Evolutionary conservation across 139 green algal genomes (phyloP), one percentile per base, ranked within the genome.

Genomic region (Volvox reticuliferus): DNA sequence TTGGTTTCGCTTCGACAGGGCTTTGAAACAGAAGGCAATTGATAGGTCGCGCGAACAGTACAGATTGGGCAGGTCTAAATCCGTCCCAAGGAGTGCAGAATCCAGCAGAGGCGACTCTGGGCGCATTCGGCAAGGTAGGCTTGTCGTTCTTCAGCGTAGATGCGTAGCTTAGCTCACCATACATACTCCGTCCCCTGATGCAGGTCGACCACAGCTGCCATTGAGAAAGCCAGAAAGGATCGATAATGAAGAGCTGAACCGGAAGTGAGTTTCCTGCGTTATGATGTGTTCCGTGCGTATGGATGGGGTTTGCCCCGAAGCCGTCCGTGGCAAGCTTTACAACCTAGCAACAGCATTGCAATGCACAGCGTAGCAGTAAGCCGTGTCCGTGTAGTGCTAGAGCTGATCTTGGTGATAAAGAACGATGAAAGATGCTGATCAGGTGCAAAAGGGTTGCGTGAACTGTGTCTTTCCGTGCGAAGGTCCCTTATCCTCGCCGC

Each of bases 1-100:
- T 55, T 55, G 5, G 30, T 79, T n/a, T 79, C 78, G 30, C 22
- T 84, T 84, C 78, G 78, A 84, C 69, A 89, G 85, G 44, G n/a
- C 69, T 0, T 36, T 89, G 69, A 89, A 89, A 50, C 30, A 55
- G 21, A 82, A 82, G 12, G 69, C 85, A 5, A 71, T 89, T 5
- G 85, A 89, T 18, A 28, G 71, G n/a, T 69, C 69, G 9, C 63
- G 71, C 21, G 71, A 88, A 35, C 13, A 35, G n/a, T 24, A 77
- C 33, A 80, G 61, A 22, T 13, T 67, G 26, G 30, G 55, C 55
- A 62, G 83, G 12, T 88, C 83, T 16, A 77, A 88, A 61, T 88
- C 83, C 55, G 83, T 88, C 1, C 83, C 83, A 5, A 33, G 36
- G 13, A 36, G 65, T 44, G 33, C 36, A 19, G 55, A 1, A 2